Evolutionary conservation across 257 asterid genomes (phyloP).

Genomic region (Lantana camara): DNA sequence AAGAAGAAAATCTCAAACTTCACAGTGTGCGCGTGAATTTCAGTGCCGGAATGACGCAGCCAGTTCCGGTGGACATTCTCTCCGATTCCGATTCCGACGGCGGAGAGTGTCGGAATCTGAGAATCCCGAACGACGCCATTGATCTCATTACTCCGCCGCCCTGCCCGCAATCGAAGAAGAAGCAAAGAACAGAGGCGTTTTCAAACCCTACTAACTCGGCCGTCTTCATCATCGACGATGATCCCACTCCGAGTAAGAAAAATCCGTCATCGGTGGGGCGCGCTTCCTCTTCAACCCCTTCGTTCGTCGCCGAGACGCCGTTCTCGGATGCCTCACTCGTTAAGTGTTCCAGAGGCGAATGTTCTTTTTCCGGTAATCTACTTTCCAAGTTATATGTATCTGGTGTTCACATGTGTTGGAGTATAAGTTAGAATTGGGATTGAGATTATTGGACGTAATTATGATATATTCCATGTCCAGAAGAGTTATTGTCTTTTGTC

Average conservation of each 20-base stretch:
- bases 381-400: not conserved
- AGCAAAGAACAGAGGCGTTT: slow-evolving; percentile 44
- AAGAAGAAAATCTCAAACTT: slow-evolving; percentile 3
- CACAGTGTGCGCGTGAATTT: not conserved
- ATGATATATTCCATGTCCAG: not conserved
- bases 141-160: slow-evolving; percentile 74
- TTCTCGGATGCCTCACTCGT: slow-evolving; percentile 46
- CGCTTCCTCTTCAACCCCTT: slow-evolving; percentile 32
- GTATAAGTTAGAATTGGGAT: not conserved
- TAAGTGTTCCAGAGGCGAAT: slow-evolving; percentile 38
- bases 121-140: slow-evolving; percentile 34
- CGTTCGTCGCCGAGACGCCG: slow-evolving; percentile 66
- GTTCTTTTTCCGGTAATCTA: slow-evolving; percentile 39
- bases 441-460: not conserved
- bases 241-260: slow-evolving; percentile 48
- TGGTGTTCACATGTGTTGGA: not conserved
- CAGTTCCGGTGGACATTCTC: slow-evolving; percentile 66
- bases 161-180: slow-evolving; percentile 53
- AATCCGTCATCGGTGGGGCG: slow-evolving; percentile 19
- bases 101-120: slow-evolving; percentile 32
- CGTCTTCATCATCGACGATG: slow-evolving; percentile 73
- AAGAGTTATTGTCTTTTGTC: slow-evolving; percentile 13
- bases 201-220: slow-evolving; percentile 49
- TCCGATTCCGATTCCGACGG: slow-evolving; percentile 57
- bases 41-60: slow-evolving; percentile 58